A percentile compares a stretch with the other conserved stretches of the same genome.
Conservation (phyloP, 371 early-diverging fungal species). For the Mucor indicus region DNA sequence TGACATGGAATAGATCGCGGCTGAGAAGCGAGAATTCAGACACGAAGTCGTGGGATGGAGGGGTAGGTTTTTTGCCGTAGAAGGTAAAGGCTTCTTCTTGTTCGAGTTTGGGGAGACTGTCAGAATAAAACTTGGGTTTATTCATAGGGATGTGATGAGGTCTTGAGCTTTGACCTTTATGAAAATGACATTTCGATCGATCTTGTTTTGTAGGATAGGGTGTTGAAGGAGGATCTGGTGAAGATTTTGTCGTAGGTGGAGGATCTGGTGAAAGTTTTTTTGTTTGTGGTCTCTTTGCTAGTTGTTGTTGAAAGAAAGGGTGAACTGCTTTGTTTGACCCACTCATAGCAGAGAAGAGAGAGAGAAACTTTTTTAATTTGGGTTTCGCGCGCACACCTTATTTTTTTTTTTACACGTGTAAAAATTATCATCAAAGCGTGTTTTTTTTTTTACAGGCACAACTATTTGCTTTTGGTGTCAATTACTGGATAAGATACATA, state of each 20-base stretch:
- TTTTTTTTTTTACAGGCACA: too few species aligned
- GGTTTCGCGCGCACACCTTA: background rate
- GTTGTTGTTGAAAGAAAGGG: slow-evolving; percentile 12
- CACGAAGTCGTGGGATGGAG: too few species aligned
- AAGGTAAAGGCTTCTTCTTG: background rate
- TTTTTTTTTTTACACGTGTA: slow-evolving; percentile 1
- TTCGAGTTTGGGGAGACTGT: background rate
- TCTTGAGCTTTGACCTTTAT: slow-evolving; percentile 1
- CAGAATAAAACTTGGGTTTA: slow-evolving; percentile 8
- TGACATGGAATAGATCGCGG: slow-evolving; percentile 6
- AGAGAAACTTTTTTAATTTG: background rate
- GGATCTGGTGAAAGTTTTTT: background rate
- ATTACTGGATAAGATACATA: too few species aligned
- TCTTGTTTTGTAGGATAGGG: background rate
- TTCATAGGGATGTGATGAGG: background rate
- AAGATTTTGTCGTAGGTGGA: background rate
- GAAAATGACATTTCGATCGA: too few species aligned
- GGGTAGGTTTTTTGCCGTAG: background rate
- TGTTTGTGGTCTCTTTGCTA: background rate
- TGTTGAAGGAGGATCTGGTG: background rate
- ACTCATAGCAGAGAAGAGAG: background rate
- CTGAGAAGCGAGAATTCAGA: slow-evolving; percentile 9
- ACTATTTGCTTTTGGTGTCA: too few species aligned
- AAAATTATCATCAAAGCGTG: too few species aligned
- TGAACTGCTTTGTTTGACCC: slow-evolving; percentile 3